phyloP scores from a whole-genome alignment of 2,329 filamentous ascomycete species.

The Cordyceps cateniannulata region DNA sequence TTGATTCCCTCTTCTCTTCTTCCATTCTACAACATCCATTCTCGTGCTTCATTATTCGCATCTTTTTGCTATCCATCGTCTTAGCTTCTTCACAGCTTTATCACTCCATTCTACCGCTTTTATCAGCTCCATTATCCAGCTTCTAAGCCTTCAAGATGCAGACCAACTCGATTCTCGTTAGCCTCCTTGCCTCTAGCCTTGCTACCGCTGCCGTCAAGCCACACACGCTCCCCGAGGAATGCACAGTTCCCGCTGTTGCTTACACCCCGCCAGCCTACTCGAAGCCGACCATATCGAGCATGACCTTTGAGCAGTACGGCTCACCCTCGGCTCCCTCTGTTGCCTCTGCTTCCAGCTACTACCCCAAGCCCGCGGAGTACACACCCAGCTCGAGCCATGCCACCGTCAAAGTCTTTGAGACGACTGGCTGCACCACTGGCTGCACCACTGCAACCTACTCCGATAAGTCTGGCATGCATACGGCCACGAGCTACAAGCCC shows the following conservation, averaged over 20 bases:
- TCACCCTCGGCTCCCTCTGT: background rate
- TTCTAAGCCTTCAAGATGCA: background rate
- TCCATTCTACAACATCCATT: constrained; percentile 9
- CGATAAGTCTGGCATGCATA: background rate
- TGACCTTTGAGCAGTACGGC: background rate
- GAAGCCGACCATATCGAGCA: background rate
- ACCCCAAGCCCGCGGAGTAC: background rate
- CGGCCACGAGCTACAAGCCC: background rate
- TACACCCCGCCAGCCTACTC: background rate
- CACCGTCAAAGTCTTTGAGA: background rate
- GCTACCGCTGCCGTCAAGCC: background rate
- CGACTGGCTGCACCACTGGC: background rate
- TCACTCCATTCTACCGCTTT: background rate
- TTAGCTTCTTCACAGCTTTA: constrained; percentile 10
- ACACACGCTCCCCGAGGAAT: background rate
- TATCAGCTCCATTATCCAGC: background rate
- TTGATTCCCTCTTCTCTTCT: background rate
- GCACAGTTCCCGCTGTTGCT: background rate
- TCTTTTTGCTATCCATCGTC: constrained; percentile 7
- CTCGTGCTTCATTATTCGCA: constrained; percentile 6
- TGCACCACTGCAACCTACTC: background rate
- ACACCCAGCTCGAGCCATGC: background rate
- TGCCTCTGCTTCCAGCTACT: background rate
- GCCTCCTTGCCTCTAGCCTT: background rate
- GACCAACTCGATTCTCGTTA: background rate